phyloP scores from a whole-genome alignment of 202 grass and related monocot species.

The Zizania palustris region DNA sequence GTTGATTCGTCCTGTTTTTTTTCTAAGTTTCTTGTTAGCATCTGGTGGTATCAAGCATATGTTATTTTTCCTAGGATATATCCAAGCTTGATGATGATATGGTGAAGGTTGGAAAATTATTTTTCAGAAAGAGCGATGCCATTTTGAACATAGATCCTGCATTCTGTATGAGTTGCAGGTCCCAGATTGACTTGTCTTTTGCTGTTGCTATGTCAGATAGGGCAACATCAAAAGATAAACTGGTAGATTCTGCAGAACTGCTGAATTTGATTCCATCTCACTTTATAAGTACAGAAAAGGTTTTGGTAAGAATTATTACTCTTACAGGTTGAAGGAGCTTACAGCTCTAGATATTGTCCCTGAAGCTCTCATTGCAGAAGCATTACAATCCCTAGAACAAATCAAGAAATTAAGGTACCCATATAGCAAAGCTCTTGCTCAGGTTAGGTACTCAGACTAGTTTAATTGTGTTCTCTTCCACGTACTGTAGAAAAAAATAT shows the following conservation, averaged over 20 bases:
- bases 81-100: conserved; percentile 54
- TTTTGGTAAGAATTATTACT: background rate
- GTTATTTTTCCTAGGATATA: conserved; percentile 48
- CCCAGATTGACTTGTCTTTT: conserved; percentile 52
- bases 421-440: conserved; percentile 79
- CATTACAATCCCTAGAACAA: conserved; percentile 59
- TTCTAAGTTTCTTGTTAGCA: conserved; percentile 19
- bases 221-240: conserved; percentile 52
- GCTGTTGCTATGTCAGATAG: conserved; percentile 51
- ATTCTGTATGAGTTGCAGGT: conserved; percentile 77
- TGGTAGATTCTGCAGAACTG: conserved; percentile 41
- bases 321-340: conserved; percentile 66
- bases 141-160: conserved; percentile 59
- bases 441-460: conserved; percentile 56
- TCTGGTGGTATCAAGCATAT: conserved; percentile 20
- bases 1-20: conserved; percentile 34
- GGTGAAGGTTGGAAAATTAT: conserved; percentile 47
- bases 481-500: conserved; percentile 4
- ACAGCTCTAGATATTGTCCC: conserved; percentile 33
- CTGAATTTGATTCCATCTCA: conserved; percentile 22
- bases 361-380: conserved; percentile 38
- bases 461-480: conserved; percentile 4
- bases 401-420: conserved; percentile 70
- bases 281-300: conserved; percentile 23
- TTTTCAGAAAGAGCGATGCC: conserved; percentile 49